Conservation (phyloP, 1,284 basidiomycete species). For the Pholiota adiposa region DNA sequence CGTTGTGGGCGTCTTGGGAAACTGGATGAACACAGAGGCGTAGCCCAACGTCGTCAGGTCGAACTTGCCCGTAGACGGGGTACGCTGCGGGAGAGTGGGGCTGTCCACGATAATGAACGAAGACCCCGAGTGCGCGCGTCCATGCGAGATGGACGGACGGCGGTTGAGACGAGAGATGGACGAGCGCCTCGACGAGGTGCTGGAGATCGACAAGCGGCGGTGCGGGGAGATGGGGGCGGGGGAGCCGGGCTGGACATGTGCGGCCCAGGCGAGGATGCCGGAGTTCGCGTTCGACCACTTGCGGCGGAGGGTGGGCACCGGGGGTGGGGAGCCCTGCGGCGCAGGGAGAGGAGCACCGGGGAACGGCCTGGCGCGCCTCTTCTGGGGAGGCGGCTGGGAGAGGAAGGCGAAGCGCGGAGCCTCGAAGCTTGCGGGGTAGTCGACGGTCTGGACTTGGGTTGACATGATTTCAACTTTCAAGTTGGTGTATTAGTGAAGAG, state of each 20-base stretch:
- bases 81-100: constrained; percentile 23
- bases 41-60: constrained; percentile 66
- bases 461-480: constrained; percentile 7
- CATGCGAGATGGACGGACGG: constrained; percentile 43
- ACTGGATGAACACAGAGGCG: constrained; percentile 63
- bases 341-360: constrained; percentile 14
- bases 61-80: constrained; percentile 46
- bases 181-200: constrained; percentile 27
- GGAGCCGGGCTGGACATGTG: constrained; percentile 68
- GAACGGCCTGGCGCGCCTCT: constrained; percentile 28
- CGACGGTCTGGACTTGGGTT: constrained; percentile 8
- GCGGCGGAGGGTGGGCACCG: constrained; percentile 12
- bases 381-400: constrained; percentile 41
- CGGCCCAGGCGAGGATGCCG: constrained; percentile 57
- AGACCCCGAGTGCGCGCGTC: constrained; percentile 35
- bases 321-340: constrained; percentile 15
- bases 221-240: constrained; percentile 56
- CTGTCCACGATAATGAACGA: constrained; percentile 25
- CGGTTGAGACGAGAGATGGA: constrained; percentile 28
- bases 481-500: background rate
- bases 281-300: constrained; percentile 42
- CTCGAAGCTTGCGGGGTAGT: constrained; percentile 18
- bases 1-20: constrained; percentile 54
- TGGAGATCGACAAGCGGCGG: constrained; percentile 35
- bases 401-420: constrained; percentile 41